Percentiles rank a stretch among this genome's conserved stretches.
Evolutionary conservation across 345 rosid species (phyloP).

Genomic region (Tarenaya hassleriana): DNA sequence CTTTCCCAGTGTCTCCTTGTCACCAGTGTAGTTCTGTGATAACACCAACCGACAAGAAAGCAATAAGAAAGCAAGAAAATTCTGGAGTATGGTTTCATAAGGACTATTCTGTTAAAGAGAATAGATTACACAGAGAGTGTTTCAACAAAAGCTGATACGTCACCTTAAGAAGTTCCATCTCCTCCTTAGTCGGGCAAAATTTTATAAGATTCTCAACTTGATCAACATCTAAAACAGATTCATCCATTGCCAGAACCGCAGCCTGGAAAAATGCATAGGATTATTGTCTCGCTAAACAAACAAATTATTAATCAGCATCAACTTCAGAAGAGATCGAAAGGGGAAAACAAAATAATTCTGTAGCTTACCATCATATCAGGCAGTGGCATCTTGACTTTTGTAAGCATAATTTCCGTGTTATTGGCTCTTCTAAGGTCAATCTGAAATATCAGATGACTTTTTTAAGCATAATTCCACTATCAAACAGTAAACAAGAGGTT

Average conservation of each 20-base stretch:
- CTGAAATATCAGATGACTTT: too few species aligned
- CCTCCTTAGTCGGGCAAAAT: constrained; percentile 96
- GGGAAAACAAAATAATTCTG: constrained; percentile 20
- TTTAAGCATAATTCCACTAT: too few species aligned
- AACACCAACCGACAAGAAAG: constrained; percentile 18
- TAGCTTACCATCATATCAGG: constrained; percentile 97
- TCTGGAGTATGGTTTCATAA: too few species aligned
- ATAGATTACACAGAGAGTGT: too few species aligned
- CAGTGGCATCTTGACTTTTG: constrained; percentile 87
- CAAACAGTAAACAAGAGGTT: too few species aligned
- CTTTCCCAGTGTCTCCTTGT: constrained; percentile 90
- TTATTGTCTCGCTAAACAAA: too few species aligned
- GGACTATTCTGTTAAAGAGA: too few species aligned
- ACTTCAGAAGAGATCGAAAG: constrained; percentile 7
- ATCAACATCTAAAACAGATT: constrained; percentile 75
- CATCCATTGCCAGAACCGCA: constrained; percentile 89
- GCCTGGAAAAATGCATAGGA: constrained; percentile 40
- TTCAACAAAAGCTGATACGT: too few species aligned
- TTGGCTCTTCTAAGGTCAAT: constrained; percentile 94
- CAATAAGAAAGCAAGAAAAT: too few species aligned
- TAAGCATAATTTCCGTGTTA: constrained; percentile 97
- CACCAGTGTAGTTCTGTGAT: constrained; percentile 81
- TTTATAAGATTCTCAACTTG: constrained; percentile 98
- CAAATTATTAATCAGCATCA: constrained; percentile 10
- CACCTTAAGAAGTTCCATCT: constrained; percentile 86